A percentile compares a stretch with the other conserved stretches of the same genome.
phyloP scores from a whole-genome alignment of 2,329 filamentous ascomycete genomes.

The Cladophialophora exuberans region DNA sequence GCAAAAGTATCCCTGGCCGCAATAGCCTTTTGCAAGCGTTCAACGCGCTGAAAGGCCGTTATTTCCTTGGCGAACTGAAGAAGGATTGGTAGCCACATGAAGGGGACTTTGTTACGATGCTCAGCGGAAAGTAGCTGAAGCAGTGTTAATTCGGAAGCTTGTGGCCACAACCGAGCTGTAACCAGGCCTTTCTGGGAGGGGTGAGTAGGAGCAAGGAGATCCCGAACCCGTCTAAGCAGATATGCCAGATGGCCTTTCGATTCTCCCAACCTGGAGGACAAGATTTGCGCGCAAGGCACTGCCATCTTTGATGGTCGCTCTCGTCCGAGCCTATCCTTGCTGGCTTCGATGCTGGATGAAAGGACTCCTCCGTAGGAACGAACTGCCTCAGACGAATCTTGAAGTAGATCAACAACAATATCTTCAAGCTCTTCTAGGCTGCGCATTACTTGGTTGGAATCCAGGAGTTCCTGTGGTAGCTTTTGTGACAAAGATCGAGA shows the following conservation, averaged over 20 bases:
- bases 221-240: background rate
- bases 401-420: slow-evolving; percentile 9
- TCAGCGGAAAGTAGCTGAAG: slow-evolving; percentile 33
- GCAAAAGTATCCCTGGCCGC: slow-evolving; percentile 26
- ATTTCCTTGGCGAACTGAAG: slow-evolving; percentile 37
- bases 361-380: slow-evolving; percentile 7
- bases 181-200: slow-evolving; percentile 5
- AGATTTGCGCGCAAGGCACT: background rate
- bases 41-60: slow-evolving; percentile 36
- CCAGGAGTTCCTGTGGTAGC: background rate
- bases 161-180: slow-evolving; percentile 26
- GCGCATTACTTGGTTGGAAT: background rate
- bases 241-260: slow-evolving; percentile 6
- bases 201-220: slow-evolving; percentile 3
- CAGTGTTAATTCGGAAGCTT: slow-evolving; percentile 31
- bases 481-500: background rate
- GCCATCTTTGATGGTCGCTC: background rate
- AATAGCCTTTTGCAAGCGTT: slow-evolving; percentile 33
- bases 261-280: slow-evolving; percentile 3
- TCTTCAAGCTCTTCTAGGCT: slow-evolving; percentile 10
- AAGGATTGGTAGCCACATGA: slow-evolving; percentile 31
- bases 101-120: slow-evolving; percentile 16
- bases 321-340: background rate
- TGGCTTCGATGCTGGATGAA: slow-evolving; percentile 8
- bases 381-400: background rate